A percentile compares a stretch with the other conserved stretches of the same genome.
phyloP scores from a whole-genome alignment of 139 green algal species.

The Spirogloea muscicola region DNA sequence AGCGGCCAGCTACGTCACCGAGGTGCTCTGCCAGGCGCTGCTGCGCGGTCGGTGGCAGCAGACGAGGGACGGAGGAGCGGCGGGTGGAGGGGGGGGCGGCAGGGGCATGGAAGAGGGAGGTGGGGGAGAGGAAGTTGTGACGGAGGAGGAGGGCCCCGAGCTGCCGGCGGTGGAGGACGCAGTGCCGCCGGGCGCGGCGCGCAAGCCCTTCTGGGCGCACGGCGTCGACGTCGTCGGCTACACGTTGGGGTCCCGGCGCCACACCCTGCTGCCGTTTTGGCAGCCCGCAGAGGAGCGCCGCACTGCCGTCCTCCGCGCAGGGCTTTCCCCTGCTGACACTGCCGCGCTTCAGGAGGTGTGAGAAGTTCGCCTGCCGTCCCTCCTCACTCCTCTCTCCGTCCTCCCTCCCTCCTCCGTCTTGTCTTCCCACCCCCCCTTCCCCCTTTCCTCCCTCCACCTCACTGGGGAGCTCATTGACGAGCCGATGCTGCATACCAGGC shows the following conservation, averaged over 20 bases:
- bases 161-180: conserved; percentile 1
- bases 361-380: no score
- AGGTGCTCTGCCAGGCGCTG: background rate
- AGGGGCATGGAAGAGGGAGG: background rate
- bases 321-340: conserved; percentile 17
- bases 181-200: background rate
- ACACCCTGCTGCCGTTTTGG: conserved; percentile 10
- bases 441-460: no score
- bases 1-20: background rate
- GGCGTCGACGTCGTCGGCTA: conserved; percentile 35
- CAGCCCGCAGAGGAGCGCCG: background rate
- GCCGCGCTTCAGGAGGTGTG: conserved; percentile 1
- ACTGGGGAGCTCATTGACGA: no score
- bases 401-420: no score
- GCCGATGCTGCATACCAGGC: no score
- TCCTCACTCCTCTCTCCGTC: no score
- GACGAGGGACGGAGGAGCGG: no score
- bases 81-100: background rate
- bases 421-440: no score
- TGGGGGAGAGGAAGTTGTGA: background rate
- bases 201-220: conserved; percentile 38
- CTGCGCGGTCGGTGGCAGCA: no score
- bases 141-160: background rate
- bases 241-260: conserved; percentile 3
- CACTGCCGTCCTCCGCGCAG: conserved; percentile 2